A percentile compares a stretch with the other conserved stretches of the same genome.
Conservation (phyloP, 2,329 filamentous ascomycete species). For the Fusarium sp. region DNA sequence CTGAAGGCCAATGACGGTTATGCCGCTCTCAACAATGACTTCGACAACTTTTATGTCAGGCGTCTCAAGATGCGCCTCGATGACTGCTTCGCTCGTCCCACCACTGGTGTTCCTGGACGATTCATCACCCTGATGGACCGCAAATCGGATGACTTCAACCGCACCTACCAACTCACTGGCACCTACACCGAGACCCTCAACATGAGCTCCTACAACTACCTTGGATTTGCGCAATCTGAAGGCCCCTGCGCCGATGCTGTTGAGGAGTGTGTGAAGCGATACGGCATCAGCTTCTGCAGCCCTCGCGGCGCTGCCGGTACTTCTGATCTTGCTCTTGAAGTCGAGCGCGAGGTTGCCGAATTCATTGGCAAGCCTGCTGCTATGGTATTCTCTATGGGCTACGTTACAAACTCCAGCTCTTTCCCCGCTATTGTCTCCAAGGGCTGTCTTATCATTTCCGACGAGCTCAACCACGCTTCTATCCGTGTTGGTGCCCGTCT, state of each 20-base stretch:
- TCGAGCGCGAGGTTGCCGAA: slow-evolving; percentile 86
- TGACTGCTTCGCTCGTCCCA: slow-evolving; percentile 93
- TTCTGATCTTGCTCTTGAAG: slow-evolving; percentile 86
- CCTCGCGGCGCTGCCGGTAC: slow-evolving; percentile 87
- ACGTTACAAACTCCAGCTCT: slow-evolving; percentile 91
- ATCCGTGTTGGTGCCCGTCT: slow-evolving; percentile 95
- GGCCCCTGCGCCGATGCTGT: slow-evolving; percentile 95
- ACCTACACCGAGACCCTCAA: slow-evolving; percentile 95
- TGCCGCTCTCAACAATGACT: slow-evolving; percentile 95
- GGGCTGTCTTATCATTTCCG: slow-evolving; percentile 93
- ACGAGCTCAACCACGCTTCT: slow-evolving; percentile 97
- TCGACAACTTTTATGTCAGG: slow-evolving; percentile 97
- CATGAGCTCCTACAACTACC: slow-evolving; percentile 99
- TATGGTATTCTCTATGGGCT: slow-evolving; percentile 99
- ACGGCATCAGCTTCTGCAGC: slow-evolving; percentile 85
- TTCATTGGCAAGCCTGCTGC: slow-evolving; percentile 95
- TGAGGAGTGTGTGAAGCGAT: slow-evolving; percentile 85
- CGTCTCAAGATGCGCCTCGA: slow-evolving; percentile 94
- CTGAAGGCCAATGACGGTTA: slow-evolving; percentile 88
- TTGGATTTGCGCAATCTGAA: slow-evolving; percentile 97
- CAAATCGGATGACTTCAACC: slow-evolving; percentile 90
- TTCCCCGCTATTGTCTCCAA: slow-evolving; percentile 94
- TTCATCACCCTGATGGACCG: slow-evolving; percentile 95
- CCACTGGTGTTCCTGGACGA: slow-evolving; percentile 91
- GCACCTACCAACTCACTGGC: slow-evolving; percentile 87